These are phyloP conservation scores for Colletotrichum aenigma DNA, from an alignment of 2,329 filamentous ascomycete species.

Conservation along the genomic window DNA sequence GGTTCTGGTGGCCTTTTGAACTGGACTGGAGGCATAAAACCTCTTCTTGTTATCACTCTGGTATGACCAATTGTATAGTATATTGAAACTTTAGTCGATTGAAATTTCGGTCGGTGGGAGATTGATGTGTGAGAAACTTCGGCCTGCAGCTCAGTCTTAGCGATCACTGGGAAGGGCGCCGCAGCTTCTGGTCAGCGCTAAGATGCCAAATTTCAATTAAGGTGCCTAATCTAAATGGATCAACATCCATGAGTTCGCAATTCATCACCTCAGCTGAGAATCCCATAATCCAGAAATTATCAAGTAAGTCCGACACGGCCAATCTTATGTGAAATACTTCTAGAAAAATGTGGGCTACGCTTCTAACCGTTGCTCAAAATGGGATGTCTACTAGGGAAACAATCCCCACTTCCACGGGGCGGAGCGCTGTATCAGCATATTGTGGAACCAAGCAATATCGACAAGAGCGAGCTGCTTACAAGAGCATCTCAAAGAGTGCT, in stretches of 20 bases:
- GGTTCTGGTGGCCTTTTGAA: background rate
- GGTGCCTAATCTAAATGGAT: no score
- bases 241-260: no score
- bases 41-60: background rate
- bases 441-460: background rate
- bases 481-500: background rate
- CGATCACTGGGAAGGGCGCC: no score
- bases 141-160: no score
- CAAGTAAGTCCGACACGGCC: background rate
- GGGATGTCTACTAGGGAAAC: background rate
- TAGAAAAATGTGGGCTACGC: background rate
- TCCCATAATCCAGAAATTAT: no score
- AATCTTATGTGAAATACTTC: background rate
- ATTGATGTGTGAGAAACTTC: background rate
- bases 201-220: no score
- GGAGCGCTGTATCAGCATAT: background rate
- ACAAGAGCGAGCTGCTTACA: background rate
- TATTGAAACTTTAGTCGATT: background rate
- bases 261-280: no score
- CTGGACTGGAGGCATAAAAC: background rate
- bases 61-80: background rate
- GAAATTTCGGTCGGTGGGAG: background rate
- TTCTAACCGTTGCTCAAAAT: background rate
- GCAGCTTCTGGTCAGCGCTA: no score
- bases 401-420: background rate